A percentile compares a stretch with the other conserved stretches of the same genome.
These are phyloP conservation scores for Fraxinus paxiana DNA, from an alignment of 305 asterid genomes.

Conservation along the genomic window DNA sequence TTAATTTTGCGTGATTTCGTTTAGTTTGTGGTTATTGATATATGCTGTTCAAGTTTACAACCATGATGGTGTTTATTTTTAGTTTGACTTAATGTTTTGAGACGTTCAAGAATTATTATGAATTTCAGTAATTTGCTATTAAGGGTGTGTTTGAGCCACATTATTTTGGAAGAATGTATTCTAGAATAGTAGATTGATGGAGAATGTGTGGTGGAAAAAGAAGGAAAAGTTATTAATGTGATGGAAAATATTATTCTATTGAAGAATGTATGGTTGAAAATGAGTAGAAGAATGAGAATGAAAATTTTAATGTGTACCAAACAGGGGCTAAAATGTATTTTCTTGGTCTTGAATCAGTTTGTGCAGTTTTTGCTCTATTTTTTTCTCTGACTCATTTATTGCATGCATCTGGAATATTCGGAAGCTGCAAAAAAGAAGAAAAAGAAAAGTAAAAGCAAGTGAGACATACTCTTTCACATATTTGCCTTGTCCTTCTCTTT, in stretches of 20 bases:
- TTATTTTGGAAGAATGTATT: too few species aligned
- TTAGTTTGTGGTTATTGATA: neutral
- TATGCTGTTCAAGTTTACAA: constrained; percentile 7
- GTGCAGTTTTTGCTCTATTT: neutral
- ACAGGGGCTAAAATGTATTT: neutral
- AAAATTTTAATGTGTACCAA: too few species aligned
- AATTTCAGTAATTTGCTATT: neutral
- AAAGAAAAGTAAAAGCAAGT: constrained; percentile 92
- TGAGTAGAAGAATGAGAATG: too few species aligned
- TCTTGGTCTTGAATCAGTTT: neutral
- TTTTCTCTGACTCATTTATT: constrained; percentile 21
- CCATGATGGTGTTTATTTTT: neutral
- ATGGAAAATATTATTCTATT: too few species aligned
- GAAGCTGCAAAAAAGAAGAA: constrained; percentile 92
- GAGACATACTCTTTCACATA: constrained; percentile 29
- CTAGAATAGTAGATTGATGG: too few species aligned
- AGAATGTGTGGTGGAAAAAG: too few species aligned
- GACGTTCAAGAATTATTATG: neutral
- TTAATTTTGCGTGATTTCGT: neutral
- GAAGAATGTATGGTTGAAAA: too few species aligned
- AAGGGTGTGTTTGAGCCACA: too few species aligned
- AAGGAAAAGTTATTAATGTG: too few species aligned
- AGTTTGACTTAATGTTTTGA: neutral
- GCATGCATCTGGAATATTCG: constrained; percentile 30
- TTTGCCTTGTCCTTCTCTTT: neutral